phyloP scores from a whole-genome alignment of 257 asterid species.

The Leptodermis oblonga region DNA sequence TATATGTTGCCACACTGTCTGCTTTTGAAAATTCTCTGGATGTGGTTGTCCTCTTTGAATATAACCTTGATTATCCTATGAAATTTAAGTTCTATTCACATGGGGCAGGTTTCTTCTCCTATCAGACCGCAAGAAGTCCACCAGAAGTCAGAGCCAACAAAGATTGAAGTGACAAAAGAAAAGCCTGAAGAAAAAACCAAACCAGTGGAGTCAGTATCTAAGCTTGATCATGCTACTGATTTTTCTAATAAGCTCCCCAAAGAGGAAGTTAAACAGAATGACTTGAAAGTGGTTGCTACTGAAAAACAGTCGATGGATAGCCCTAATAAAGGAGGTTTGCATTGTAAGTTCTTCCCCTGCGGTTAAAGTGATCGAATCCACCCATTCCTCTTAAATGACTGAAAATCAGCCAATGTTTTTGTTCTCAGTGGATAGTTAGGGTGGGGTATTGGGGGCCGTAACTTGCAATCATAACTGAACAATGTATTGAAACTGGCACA shows the following conservation, averaged over 20 bases:
- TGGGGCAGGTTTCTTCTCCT: constrained; percentile 15
- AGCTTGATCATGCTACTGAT: constrained; percentile 17
- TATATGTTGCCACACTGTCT: neutral
- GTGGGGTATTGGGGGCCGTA: too few relatives aligned
- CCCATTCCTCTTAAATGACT: too few relatives aligned
- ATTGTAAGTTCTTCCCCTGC: constrained; percentile 20
- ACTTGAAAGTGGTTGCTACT: constrained; percentile 5
- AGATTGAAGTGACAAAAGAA: too few relatives aligned
- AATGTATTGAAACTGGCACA: neutral
- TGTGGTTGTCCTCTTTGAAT: neutral
- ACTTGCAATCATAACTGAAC: neutral
- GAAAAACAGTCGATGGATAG: neutral
- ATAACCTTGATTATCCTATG: neutral
- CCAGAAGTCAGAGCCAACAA: constrained; percentile 11
- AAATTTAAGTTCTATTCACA: neutral
- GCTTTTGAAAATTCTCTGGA: neutral
- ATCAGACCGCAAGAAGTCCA: constrained; percentile 6
- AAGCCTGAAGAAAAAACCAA: constrained; percentile 7
- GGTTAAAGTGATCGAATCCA: neutral
- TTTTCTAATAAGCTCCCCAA: constrained; percentile 19
- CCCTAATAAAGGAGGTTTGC: constrained; percentile 6
- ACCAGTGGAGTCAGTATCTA: constrained; percentile 12
- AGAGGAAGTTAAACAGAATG: constrained; percentile 17
- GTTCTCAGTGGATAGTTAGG: too few relatives aligned
- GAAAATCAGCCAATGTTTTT: too few relatives aligned